Base-by-base conservation (phyloP, 352 stramenopile species). In the Phytophthora meadii region DNA sequence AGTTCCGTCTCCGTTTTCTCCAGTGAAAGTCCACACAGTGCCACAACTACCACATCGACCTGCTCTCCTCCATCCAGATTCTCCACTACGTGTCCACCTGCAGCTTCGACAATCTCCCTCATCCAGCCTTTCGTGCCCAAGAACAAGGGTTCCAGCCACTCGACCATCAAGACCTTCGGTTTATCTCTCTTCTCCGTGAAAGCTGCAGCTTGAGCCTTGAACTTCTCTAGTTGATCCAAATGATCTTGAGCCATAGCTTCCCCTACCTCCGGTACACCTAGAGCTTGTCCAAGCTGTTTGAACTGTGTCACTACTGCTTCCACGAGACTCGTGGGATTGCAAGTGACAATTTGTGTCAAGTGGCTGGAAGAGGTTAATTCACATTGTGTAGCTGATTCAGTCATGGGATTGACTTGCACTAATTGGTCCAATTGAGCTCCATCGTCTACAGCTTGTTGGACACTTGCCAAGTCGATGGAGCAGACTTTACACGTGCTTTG, bases 91-190 rank as follows among this genome's bases (percentile, higher is more conserved):
- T 72, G 14, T 14, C 70, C 72, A 17, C 79, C 79, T n/a, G 76
- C 79, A 42, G 70, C 64, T 34, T 77, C 67, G 6, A 92, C 69
- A 27, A 92, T 84, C 55, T 92, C 81, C 27, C 77, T 70, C 70
- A 88, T 88, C 84, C 84, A 92, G 11, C 84, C 79, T 46, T 78
- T 75, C 3, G 75, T 82, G 25, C 78, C 84, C 11, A 90, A 54
- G 25, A 90, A 90, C 40, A 92, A 56, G 37, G 84, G 84, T 22
- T 90, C 78, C n/a, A 89, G 71, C 84, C 84, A 92, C 65, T 92
- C 84, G 42, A 92, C 68, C 61, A 92, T 70, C 24, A 89, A 42
- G 54, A 90, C 79, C 7, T 62, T 65, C 1, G 68, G 70, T 32
- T 52, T 56, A 12, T 6, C 32, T 25, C 51, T n/a, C 48, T 48